phyloP scores from a whole-genome alignment of 2,329 filamentous ascomycete genomes.

The Fusarium hostae region DNA sequence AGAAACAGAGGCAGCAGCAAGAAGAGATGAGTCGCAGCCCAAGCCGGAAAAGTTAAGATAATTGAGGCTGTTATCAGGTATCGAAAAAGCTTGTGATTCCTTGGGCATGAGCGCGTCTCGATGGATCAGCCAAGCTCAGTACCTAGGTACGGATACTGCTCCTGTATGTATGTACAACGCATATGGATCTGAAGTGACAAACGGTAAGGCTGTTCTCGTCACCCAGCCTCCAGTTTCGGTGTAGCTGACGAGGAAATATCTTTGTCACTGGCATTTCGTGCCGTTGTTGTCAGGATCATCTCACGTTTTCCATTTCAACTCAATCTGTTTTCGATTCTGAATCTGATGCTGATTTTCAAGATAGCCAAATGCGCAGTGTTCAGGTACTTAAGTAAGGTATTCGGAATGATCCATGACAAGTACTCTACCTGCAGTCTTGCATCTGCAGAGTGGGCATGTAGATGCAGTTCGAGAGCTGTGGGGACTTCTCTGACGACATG shows the following conservation, averaged over 20 bases:
- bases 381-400: not conserved
- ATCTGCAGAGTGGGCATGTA: slow-evolving; percentile 27
- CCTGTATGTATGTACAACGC: slow-evolving; percentile 23
- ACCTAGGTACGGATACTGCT: slow-evolving; percentile 1
- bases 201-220: slow-evolving; percentile 8
- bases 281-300: not conserved
- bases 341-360: not conserved
- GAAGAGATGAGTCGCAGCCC: slow-evolving; percentile 12
- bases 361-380: not conserved
- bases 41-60: not conserved
- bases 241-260: not conserved
- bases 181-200: slow-evolving; percentile 14
- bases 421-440: slow-evolving; percentile 2
- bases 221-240: slow-evolving; percentile 12
- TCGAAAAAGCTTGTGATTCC: slow-evolving; percentile 29
- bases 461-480: slow-evolving; percentile 36
- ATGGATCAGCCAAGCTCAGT: slow-evolving; percentile 31
- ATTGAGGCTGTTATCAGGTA: slow-evolving; percentile 29
- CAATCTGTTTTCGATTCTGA: not conserved
- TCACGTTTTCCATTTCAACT: not conserved
- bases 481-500: slow-evolving; percentile 36
- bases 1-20: not conserved
- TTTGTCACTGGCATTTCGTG: not conserved
- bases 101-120: slow-evolving; percentile 16
- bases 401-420: slow-evolving; percentile 19